A percentile compares a stretch with the other conserved stretches of the same genome.
These are phyloP conservation scores for Blastobotrys peoriensis DNA, from an alignment of 805 yeast genomes.

Conservation along the genomic window DNA sequence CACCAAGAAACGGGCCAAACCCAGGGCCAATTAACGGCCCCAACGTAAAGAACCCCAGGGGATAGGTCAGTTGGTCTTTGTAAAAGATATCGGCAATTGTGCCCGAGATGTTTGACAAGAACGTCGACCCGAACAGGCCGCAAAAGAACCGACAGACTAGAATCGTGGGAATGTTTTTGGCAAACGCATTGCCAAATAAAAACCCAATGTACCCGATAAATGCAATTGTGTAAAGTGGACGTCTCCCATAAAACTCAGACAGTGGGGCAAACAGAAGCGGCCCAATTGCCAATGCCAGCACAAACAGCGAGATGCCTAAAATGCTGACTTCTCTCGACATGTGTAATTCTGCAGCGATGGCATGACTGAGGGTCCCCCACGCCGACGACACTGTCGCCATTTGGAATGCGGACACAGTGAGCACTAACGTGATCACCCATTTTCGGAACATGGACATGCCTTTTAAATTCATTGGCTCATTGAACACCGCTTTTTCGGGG, in stretches of 20 bases:
- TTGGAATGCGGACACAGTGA: slow-evolving; percentile 19
- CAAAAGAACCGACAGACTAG: slow-evolving; percentile 67
- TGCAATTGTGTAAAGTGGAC: slow-evolving; percentile 52
- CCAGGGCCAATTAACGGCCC: slow-evolving; percentile 80
- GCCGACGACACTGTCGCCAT: slow-evolving; percentile 45
- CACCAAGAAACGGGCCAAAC: slow-evolving; percentile 56
- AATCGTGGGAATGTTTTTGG: slow-evolving; percentile 20
- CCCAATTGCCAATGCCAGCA: slow-evolving; percentile 58
- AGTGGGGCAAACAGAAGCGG: slow-evolving; percentile 65
- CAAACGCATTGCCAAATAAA: slow-evolving; percentile 46
- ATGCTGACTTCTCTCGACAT: slow-evolving; percentile 40
- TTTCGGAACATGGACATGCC: slow-evolving; percentile 29
- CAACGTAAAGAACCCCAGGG: slow-evolving; percentile 69
- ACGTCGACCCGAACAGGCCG: slow-evolving; percentile 75
- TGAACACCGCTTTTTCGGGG: neutral
- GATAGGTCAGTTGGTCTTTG: slow-evolving; percentile 58
- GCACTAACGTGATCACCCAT: slow-evolving; percentile 34
- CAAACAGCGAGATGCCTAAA: slow-evolving; percentile 45
- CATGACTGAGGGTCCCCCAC: slow-evolving; percentile 40
- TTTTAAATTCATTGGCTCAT: slow-evolving; percentile 28
- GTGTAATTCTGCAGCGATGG: slow-evolving; percentile 33
- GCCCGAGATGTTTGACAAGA: slow-evolving; percentile 80
- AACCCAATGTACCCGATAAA: slow-evolving; percentile 40
- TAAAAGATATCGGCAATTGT: slow-evolving; percentile 74
- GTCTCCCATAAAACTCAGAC: slow-evolving; percentile 66